Base-by-base conservation (phyloP, 2,329 filamentous ascomycete species). In the Exserohilum turcica region DNA sequence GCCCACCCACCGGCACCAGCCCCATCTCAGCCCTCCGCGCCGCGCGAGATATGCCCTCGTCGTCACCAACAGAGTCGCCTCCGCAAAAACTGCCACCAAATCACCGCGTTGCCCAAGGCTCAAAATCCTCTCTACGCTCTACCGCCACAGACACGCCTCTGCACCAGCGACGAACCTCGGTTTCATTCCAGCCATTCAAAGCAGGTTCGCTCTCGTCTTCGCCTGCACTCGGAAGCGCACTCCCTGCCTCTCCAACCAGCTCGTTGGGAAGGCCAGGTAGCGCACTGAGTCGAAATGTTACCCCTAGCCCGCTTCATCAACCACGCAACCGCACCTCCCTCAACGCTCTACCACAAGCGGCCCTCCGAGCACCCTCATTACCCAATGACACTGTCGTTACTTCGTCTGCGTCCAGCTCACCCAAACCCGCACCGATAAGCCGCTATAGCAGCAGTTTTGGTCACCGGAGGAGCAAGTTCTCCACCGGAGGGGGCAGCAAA, bases 151-250 rank as follows among this genome's bases (percentile, higher is more conserved):
- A 89, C 39, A 71, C 70, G 37, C 79, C 78, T 18, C 67, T 75
- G 18, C 77, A 82, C 42, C 82, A 82, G 47, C 84, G 92, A 64
- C 85, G 91, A 47, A 87, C 90, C 6, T 97, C 91, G 0, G 85
- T 96, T 18, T 95, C 91, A 0, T 96, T 97, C 66, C 91, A 95
- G 64, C 92, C 93, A 0, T 99, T 99, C 79, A 99, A 99, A 75
- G 91, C 92, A 12, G 93, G 93, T 9, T 95, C 93, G 1, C 80
- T 97, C n/a, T 96, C 92, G 2, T 91, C 90, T 3, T 97, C 92
- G 4, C 93, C 92, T 15, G 80, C 82, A n/a, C 76, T 79, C 27
- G 75, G 68, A n/a, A 57, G 78, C 4, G 77, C 80, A 35, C 76
- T 82, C 35, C 79, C 79, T n/a, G 76, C 77, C 6, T 85, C 82